Evolutionary conservation across 2,329 filamentous ascomycete genomes (phyloP).

Genomic region (Lasiodiplodia citricola): DNA sequence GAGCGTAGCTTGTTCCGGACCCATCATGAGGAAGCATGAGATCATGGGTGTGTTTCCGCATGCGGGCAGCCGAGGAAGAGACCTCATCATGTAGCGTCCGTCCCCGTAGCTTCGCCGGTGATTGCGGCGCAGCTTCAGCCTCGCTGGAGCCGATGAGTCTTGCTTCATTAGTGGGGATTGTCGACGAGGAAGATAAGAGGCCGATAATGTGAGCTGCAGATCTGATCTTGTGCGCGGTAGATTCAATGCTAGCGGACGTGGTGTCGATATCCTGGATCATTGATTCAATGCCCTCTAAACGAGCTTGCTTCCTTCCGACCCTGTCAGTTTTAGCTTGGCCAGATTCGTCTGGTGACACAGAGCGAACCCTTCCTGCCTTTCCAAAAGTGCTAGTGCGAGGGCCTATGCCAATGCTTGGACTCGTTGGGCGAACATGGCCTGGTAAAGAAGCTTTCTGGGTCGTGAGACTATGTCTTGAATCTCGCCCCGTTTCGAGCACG

Average conservation of each 20-base stretch:
- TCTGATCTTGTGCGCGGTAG: constrained; percentile 4
- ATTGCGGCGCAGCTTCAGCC: constrained; percentile 3
- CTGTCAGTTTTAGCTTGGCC: constrained; percentile 14
- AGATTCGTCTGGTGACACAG: constrained; percentile 5
- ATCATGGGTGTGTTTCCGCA: constrained; percentile 20
- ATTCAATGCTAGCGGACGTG: constrained; percentile 8
- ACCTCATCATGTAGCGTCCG: constrained; percentile 27
- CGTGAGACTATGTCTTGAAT: background rate
- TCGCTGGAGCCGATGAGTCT: background rate
- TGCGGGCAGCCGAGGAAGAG: background rate
- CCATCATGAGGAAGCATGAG: constrained; percentile 27
- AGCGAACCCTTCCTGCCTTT: constrained; percentile 3
- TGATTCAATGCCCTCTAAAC: background rate
- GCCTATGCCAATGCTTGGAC: constrained; percentile 18
- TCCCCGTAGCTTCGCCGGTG: background rate
- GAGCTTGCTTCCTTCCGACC: background rate
- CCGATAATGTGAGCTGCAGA: constrained; percentile 9
- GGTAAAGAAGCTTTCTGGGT: background rate
- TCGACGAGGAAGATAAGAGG: background rate
- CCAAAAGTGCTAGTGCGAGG: background rate
- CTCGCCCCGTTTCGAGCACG: background rate
- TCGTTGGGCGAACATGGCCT: background rate
- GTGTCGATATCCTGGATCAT: constrained; percentile 3
- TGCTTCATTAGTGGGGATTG: constrained; percentile 1
- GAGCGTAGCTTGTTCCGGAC: constrained; percentile 43